These are phyloP conservation scores for Leishmania arabica DNA, from an alignment of 208 protist species.

Conservation along the genomic window DNA sequence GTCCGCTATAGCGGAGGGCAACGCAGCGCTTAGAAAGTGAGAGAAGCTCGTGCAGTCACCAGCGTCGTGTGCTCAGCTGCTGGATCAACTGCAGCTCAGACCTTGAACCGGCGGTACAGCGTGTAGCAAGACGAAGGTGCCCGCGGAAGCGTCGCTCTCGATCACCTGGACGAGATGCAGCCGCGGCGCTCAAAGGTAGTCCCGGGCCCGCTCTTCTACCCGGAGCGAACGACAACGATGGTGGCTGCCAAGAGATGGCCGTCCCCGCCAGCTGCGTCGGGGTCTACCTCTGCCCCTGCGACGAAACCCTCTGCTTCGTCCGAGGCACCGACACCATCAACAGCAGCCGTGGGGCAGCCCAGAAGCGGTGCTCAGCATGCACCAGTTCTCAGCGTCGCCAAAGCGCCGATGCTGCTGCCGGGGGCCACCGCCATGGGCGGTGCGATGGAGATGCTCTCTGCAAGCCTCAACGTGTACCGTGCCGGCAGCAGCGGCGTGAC, in stretches of 20 bases:
- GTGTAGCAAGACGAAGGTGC: background rate
- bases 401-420: background rate
- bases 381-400: background rate
- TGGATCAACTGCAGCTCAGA: background rate
- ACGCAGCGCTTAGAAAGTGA: background rate
- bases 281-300: background rate
- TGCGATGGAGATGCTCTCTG: conserved; percentile 12
- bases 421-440: background rate
- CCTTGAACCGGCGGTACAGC: background rate
- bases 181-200: conserved; percentile 30
- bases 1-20: background rate
- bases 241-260: background rate
- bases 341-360: background rate
- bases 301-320: background rate
- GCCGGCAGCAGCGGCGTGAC: background rate
- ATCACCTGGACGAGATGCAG: conserved; percentile 13
- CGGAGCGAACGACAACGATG: conserved; percentile 7
- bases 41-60: background rate
- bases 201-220: conserved; percentile 19
- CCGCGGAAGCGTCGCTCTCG: background rate
- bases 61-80: background rate
- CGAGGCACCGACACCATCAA: background rate
- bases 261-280: background rate
- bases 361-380: background rate
- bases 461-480: conserved; percentile 23